Conservation (phyloP, 352 stramenopile genomes). For the Phytopythium boreale region DNA sequence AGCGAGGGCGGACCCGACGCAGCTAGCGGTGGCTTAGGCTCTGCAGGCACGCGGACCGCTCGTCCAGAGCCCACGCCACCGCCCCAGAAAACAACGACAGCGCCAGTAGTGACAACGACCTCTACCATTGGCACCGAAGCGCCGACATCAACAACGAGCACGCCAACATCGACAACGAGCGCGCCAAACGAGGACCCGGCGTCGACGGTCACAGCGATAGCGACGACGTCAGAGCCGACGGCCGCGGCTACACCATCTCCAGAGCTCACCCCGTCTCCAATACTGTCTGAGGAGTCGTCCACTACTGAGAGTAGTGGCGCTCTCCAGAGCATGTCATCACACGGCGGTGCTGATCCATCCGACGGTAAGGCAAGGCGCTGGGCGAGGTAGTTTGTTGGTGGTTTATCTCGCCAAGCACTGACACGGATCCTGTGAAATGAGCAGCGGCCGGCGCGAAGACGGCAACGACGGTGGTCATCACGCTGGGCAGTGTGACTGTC, state of each 20-base stretch:
- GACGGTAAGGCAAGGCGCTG: not conserved
- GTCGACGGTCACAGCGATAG: not conserved
- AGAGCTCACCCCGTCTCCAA: not conserved
- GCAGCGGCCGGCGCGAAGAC: not conserved
- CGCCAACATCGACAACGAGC: not conserved
- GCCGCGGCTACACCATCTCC: not conserved
- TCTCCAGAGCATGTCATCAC: not conserved
- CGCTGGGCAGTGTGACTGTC: not conserved
- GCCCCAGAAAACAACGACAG: not conserved
- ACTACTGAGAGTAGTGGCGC: not conserved
- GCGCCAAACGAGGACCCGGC: not conserved
- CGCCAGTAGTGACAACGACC: not conserved
- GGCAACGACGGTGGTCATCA: not conserved
- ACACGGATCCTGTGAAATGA: not conserved
- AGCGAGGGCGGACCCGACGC: not conserved
- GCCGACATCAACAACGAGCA: not conserved
- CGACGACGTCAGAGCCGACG: not conserved
- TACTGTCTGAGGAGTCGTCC: not conserved
- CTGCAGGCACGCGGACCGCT: not conserved
- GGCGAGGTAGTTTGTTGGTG: not conserved
- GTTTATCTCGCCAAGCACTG: not conserved
- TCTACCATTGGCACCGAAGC: not conserved
- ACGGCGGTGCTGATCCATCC: not conserved
- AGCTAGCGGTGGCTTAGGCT: not conserved
- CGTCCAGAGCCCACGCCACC: not conserved